phyloP scores from a whole-genome alignment of 306 rosid genomes.

The Hippophae tibetana region DNA sequence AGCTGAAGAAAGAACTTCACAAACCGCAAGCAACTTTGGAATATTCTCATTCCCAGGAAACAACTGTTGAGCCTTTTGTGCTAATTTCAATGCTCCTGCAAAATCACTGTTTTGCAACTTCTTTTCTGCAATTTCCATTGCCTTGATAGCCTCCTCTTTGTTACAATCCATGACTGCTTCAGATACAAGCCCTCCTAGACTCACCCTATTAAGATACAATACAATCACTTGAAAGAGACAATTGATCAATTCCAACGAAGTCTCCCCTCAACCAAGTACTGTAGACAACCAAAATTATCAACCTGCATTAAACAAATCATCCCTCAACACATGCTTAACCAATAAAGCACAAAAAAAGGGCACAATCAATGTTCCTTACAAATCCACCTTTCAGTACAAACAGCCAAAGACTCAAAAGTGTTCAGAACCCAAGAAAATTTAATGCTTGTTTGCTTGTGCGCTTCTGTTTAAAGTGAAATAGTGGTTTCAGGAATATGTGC shows the following conservation, averaged over 20 bases:
- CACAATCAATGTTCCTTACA: too few species aligned
- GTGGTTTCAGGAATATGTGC: too few species aligned
- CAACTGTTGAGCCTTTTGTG: conserved; percentile 48
- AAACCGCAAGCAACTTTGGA: conserved; percentile 48
- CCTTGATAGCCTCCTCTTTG: conserved; percentile 77
- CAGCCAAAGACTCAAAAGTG: too few species aligned
- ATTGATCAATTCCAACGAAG: background rate
- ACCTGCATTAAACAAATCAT: conserved; percentile 17
- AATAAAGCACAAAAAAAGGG: too few species aligned
- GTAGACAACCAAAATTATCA: conserved; percentile 15
- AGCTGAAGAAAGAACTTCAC: conserved; percentile 83
- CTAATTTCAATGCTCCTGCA: conserved; percentile 66
- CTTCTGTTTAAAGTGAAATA: too few species aligned
- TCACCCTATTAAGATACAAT: conserved; percentile 5
- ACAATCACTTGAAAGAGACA: background rate
- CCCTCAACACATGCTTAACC: too few species aligned
- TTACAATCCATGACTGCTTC: conserved; percentile 74
- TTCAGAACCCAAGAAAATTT: too few species aligned
- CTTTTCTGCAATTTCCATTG: conserved; percentile 59
- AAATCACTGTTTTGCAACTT: conserved; percentile 54
- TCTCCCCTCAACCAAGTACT: background rate
- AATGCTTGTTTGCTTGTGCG: too few species aligned
- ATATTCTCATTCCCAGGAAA: conserved; percentile 67
- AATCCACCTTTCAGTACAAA: too few species aligned
- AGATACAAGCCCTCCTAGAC: conserved; percentile 21